A percentile compares a stretch with the other conserved stretches of the same genome.
These are phyloP conservation scores for Penicillium sp. DNA, from an alignment of 2,329 filamentous ascomycete species.

Conservation along the genomic window DNA sequence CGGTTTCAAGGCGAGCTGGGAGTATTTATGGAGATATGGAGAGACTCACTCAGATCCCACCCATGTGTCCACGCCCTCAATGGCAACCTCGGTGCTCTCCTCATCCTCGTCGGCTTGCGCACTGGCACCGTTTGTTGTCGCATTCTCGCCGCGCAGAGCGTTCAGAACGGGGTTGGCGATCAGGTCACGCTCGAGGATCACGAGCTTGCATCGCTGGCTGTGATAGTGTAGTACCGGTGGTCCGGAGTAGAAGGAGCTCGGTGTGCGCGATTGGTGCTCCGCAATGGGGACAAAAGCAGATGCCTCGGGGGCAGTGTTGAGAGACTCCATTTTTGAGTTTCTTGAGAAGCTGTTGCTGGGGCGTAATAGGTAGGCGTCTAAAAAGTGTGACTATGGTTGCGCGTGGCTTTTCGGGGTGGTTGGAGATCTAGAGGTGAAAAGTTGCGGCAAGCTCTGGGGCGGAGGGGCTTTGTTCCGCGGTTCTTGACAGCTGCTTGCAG, in stretches of 20 bases:
- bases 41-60: conserved; percentile 49
- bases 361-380: neutral
- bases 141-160: conserved; percentile 24
- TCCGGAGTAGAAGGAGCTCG: conserved; percentile 49
- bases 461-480: conserved; percentile 1
- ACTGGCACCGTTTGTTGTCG: neutral
- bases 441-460: conserved; percentile 10
- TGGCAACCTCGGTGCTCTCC: conserved; percentile 34
- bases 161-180: conserved; percentile 35
- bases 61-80: conserved; percentile 47
- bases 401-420: neutral
- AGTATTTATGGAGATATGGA: too few species aligned
- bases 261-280: conserved; percentile 50
- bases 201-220: conserved; percentile 46
- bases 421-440: neutral
- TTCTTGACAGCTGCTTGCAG: neutral
- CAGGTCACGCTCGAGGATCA: conserved; percentile 44
- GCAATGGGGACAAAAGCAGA: conserved; percentile 46
- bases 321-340: conserved; percentile 42
- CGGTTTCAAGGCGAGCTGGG: too few species aligned
- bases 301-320: conserved; percentile 39
- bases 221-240: conserved; percentile 50
- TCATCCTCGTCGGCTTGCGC: conserved; percentile 13
- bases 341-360: neutral
- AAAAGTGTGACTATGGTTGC: neutral